These are phyloP conservation scores for Verbena officinalis DNA, from an alignment of 257 asterid species.

Conservation along the genomic window DNA sequence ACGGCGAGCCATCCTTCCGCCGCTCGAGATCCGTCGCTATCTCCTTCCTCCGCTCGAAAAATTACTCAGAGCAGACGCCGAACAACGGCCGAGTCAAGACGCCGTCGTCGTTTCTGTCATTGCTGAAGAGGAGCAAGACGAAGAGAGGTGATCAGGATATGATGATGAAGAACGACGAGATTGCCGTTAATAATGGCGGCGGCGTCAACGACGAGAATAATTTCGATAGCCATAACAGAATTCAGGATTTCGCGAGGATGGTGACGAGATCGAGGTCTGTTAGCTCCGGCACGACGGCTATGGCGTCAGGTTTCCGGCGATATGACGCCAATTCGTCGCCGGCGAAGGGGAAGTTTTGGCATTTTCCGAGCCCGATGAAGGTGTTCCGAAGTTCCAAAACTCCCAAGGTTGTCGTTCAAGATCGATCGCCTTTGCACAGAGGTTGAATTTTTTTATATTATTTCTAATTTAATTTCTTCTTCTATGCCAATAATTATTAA, in stretches of 20 bases:
- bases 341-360: slow-evolving; percentile 54
- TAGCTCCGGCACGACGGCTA: slow-evolving; percentile 31
- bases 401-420: slow-evolving; percentile 44
- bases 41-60: slow-evolving; percentile 58
- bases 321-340: slow-evolving; percentile 30
- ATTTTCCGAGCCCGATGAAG: slow-evolving; percentile 66
- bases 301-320: slow-evolving; percentile 35
- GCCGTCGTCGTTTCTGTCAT: slow-evolving; percentile 60
- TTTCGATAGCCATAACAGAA: slow-evolving; percentile 30
- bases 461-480: no score
- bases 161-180: no score
- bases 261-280: slow-evolving; percentile 73
- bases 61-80: no score
- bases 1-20: slow-evolving; percentile 61
- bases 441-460: slow-evolving; percentile 40
- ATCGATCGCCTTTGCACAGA: slow-evolving; percentile 56
- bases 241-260: slow-evolving; percentile 66
- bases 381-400: slow-evolving; percentile 58
- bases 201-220: slow-evolving; percentile 18
- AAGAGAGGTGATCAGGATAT: slow-evolving; percentile 33
- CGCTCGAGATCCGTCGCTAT: slow-evolving; percentile 77
- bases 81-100: slow-evolving; percentile 27
- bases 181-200: background rate
- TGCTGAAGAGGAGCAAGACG: slow-evolving; percentile 38
- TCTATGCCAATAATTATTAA: no score